phyloP scores from a whole-genome alignment of 1,284 basidiomycete genomes.

The Sporisorium reilianum region DNA sequence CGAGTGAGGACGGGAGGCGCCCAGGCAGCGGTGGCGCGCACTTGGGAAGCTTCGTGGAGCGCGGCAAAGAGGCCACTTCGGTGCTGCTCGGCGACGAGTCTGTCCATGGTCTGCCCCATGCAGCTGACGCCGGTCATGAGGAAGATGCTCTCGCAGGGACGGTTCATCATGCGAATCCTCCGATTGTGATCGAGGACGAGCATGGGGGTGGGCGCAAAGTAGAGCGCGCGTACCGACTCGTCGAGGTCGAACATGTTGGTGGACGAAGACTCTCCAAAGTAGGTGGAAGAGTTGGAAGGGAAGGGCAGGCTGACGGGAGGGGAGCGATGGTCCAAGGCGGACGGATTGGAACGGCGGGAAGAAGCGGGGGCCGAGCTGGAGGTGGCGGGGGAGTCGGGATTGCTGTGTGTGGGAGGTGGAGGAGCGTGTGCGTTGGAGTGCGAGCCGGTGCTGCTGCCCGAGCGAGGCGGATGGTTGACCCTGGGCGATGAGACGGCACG shows the following conservation, averaged over 20 bases:
- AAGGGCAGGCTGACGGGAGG: conserved; percentile 32
- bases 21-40: conserved; percentile 42
- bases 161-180: conserved; percentile 62
- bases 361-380: conserved; percentile 10
- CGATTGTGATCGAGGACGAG: conserved; percentile 60
- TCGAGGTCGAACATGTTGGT: conserved; percentile 64
- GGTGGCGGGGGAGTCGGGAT: conserved; percentile 27
- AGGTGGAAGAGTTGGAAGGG: conserved; percentile 26
- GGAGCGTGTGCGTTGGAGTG: neutral
- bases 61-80: conserved; percentile 29
- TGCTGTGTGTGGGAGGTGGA: conserved; percentile 6
- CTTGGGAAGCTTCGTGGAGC: conserved; percentile 56
- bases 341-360: conserved; percentile 9
- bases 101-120: conserved; percentile 58
- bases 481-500: conserved; percentile 33
- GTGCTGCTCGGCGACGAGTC: conserved; percentile 36
- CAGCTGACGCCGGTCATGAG: conserved; percentile 49
- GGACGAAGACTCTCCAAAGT: conserved; percentile 31
- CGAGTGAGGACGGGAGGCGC: conserved; percentile 53
- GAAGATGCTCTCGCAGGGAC: conserved; percentile 58
- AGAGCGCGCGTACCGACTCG: conserved; percentile 63
- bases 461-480: conserved; percentile 13
- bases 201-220: conserved; percentile 64
- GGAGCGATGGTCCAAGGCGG: conserved; percentile 16
- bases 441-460: conserved; percentile 22